Base-by-base conservation (phyloP, 2,329 filamentous ascomycete species). In the Orbilia quercus region DNA sequence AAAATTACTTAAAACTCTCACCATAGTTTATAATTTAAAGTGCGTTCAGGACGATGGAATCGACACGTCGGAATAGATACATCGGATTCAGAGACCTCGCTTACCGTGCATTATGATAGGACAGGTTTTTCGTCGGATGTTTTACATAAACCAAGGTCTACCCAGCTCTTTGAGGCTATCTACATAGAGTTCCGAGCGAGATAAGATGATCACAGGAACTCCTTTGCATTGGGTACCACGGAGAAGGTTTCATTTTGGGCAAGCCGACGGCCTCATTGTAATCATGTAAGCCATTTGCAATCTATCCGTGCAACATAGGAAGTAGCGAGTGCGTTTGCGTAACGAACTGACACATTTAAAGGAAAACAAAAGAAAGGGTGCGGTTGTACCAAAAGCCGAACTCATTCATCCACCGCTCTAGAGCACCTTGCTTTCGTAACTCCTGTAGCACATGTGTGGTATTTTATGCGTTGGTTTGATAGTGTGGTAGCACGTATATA, bases 401-500 rank as follows among this genome's bases (percentile, higher is more conserved):
- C 9, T 31, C 2, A 18, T 20, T 53, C 25, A 51, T 51, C n/a
- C n/a, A 9, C 28, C 28, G 28, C 28, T 31, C 28, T 31, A n/a
- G 7, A 25, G 16, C 5, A 18, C 16, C 16, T 14, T 2, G 1
- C 1, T 12, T 25, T 40, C 50, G 34, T 40, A 28, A 23, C 14
- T 53, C 34, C 40, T 64, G 31, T 16, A 6, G 28, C 55, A 28
- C 34, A 50, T 45, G 34, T 65, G 67, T 72, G 59, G 59, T 65
- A 72, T 59, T 72, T 72, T 72, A 20, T 72, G 67, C 34, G 67
- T 72, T 72, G 67, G 36, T 18, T 7, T 7, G 11, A 11, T 18
- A 25, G 63, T 64, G 58, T 62, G 66, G 66, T 57, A 53, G 28
- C 57, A 63, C 65, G 36, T n/a, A 34, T 20, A 36, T 23, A 28